A percentile compares a stretch with the other conserved stretches of the same genome.
These are phyloP conservation scores for Candida loeiensis DNA, from an alignment of 805 yeast genomes.

Conservation along the genomic window DNA sequence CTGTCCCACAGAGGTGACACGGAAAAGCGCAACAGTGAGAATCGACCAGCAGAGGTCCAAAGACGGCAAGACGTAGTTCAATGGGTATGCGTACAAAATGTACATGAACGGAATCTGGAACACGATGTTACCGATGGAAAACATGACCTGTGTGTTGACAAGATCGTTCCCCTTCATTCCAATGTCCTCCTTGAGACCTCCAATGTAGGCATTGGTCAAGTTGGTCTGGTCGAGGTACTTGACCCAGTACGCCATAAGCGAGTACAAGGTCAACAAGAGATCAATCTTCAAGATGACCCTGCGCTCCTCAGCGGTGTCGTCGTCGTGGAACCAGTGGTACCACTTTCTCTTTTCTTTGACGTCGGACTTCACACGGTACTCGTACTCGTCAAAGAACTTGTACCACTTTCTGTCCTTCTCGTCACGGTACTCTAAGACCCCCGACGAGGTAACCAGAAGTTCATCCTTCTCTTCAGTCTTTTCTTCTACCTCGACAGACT, in stretches of 20 bases:
- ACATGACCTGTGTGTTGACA: slow-evolving; percentile 55
- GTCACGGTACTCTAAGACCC: slow-evolving; percentile 43
- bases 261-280: slow-evolving; percentile 29
- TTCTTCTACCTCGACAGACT: too few relatives aligned
- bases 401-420: slow-evolving; percentile 52
- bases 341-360: slow-evolving; percentile 36
- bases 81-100: slow-evolving; percentile 51
- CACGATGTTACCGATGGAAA: slow-evolving; percentile 54
- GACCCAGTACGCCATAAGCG: slow-evolving; percentile 54
- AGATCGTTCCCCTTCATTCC: slow-evolving; percentile 61
- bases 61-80: slow-evolving; percentile 49
- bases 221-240: slow-evolving; percentile 62
- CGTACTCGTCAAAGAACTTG: slow-evolving; percentile 55
- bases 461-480: too few relatives aligned
- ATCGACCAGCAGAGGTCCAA: slow-evolving; percentile 68
- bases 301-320: slow-evolving; percentile 40
- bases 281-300: slow-evolving; percentile 31
- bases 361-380: slow-evolving; percentile 45
- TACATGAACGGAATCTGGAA: slow-evolving; percentile 64
- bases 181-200: slow-evolving; percentile 57
- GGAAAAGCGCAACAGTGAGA: slow-evolving; percentile 55
- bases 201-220: slow-evolving; percentile 61
- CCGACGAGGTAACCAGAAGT: background rate
- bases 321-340: slow-evolving; percentile 55
- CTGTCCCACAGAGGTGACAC: slow-evolving; percentile 46